These are phyloP conservation scores for Trypanosoma avium DNA, from an alignment of 208 protist genomes.

Conservation along the genomic window DNA sequence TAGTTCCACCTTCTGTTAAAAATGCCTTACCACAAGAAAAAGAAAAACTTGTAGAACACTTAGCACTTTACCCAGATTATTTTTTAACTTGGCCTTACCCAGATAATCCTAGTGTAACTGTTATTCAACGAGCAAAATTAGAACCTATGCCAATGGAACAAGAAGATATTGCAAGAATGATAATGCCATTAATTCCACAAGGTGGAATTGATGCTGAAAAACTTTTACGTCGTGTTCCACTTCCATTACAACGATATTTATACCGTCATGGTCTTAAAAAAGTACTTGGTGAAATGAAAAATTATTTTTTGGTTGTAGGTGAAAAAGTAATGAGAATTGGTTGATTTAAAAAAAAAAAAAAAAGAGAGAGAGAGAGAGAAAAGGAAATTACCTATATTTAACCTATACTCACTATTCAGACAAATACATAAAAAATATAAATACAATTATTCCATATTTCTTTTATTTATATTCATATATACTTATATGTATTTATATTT, in stretches of 20 bases:
- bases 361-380: neutral
- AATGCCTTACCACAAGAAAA: slow-evolving; percentile 49
- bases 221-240: slow-evolving; percentile 63
- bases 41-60: slow-evolving; percentile 39
- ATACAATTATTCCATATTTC: too few relatives aligned
- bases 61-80: slow-evolving; percentile 64
- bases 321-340: slow-evolving; percentile 71
- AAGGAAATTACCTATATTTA: too few relatives aligned
- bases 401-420: too few relatives aligned
- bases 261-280: slow-evolving; percentile 64
- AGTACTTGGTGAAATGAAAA: slow-evolving; percentile 55
- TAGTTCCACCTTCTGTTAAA: slow-evolving; percentile 69
- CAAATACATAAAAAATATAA: too few relatives aligned
- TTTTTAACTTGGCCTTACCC: slow-evolving; percentile 76
- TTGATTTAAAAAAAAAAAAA: slow-evolving; percentile 22
- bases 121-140: slow-evolving; percentile 80
- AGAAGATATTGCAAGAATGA: slow-evolving; percentile 57
- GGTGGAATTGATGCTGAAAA: slow-evolving; percentile 50
- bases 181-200: slow-evolving; percentile 70
- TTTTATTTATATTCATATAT: slow-evolving; percentile 10
- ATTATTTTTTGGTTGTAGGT: slow-evolving; percentile 60
- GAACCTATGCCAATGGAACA: slow-evolving; percentile 42
- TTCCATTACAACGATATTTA: slow-evolving; percentile 78
- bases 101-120: slow-evolving; percentile 57
- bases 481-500: neutral